These are phyloP conservation scores for Lentinula boryana DNA, from an alignment of 768 basidiomycete species.

Conservation along the genomic window DNA sequence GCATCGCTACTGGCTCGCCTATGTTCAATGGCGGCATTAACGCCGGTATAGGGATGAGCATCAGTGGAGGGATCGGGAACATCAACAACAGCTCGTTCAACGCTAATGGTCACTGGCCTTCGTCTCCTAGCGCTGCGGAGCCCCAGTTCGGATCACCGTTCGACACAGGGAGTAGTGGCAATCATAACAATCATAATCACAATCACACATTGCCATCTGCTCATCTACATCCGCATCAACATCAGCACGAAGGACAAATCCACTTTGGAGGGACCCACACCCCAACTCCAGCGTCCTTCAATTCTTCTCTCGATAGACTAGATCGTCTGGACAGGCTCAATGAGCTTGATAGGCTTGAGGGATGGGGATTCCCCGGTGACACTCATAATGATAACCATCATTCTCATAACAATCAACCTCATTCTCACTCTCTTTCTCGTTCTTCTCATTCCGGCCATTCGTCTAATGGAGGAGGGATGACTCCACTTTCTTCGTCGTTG, in stretches of 20 bases:
- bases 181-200: too few species aligned
- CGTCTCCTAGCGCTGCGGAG: neutral
- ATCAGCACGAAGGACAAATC: neutral
- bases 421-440: neutral
- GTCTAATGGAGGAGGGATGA: neutral
- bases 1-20: neutral
- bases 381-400: too few species aligned
- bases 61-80: neutral
- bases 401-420: too few species aligned
- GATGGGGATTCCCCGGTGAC: neutral
- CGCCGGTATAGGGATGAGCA: neutral
- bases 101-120: neutral
- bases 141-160: neutral
- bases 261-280: neutral
- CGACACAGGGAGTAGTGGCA: neutral
- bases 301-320: neutral
- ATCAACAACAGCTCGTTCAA: neutral
- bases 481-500: neutral
- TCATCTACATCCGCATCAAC: neutral
- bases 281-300: neutral
- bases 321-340: neutral
- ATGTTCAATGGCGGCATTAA: neutral
- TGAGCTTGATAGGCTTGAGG: neutral
- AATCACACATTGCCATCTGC: too few species aligned
- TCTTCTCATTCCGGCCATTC: conserved; percentile 9